Evolutionary conservation across 257 asterid species (phyloP), one percentile per base, ranked within the genome.

Genomic region (Mitragyna speciosa): DNA sequence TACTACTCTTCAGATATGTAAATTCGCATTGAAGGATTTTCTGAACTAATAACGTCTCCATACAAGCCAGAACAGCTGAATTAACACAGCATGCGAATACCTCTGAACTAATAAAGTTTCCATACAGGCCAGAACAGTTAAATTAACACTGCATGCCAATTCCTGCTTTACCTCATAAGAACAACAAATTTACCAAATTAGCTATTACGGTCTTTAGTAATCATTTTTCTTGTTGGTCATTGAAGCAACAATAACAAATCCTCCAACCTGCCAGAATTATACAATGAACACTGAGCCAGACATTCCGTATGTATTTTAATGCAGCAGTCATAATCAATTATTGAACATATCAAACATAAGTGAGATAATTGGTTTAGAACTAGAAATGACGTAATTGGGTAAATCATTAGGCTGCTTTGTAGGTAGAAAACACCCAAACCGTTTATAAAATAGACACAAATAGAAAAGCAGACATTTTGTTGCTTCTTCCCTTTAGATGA

Each of bases 371-470:
- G 0, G 41, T 26, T 56, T n/a, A 64, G 7, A 12, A 30, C 30
- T 64, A 64, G 5, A 28, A 64, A 64, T 1, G 30, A 64, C 5
- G 8, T 10, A 64, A 5, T 28, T 12, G 69, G 41, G n/a, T 14
- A 19, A 36, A 75, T 41, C 31, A 6, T 28, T 20, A 52, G 78
- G 20, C 31, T 15, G 58, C 19, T 75, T 75, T 36, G 48, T 26
- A 54, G 43, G 76, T 26, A 70, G 69, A 78, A 41, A 69, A 48
- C 63, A 70, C 31, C n/a, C 76, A 78, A 63, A 48, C 68, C 69
- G n/a, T 43, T 54, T 52, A 48, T 54, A 49, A 36, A 14, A 75
- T 7, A 39, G 63, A 22, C 43, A 59, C 71, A 58, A 41, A 76
- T 14, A 76, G 19, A 68, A 59, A 75, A n/a, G 22, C 2, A n/a